Conservation (phyloP, 768 basidiomycete genomes). For the Guyanaporus albipodus region DNA sequence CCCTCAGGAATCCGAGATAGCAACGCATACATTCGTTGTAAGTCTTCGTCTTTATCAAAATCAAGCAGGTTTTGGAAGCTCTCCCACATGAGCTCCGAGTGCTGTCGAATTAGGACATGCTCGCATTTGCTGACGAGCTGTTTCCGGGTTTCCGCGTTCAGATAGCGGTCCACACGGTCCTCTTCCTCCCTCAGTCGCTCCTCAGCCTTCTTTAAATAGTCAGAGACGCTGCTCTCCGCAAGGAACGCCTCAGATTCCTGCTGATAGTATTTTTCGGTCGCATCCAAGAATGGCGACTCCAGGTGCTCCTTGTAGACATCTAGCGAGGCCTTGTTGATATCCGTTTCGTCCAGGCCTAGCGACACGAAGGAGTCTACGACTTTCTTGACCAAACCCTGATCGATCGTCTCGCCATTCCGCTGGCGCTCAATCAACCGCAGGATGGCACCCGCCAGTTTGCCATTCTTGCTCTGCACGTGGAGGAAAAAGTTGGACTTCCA, state of each 20-base stretch:
- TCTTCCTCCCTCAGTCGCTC: conserved; percentile 91
- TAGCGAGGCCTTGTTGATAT: conserved; percentile 88
- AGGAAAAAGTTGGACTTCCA: conserved; percentile 93
- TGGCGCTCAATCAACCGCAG: conserved; percentile 89
- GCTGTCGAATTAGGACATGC: conserved; percentile 84
- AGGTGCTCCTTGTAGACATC: conserved; percentile 93
- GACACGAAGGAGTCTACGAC: conserved; percentile 95
- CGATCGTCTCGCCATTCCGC: conserved; percentile 90
- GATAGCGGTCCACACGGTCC: conserved; percentile 90
- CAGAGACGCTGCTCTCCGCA: conserved; percentile 82
- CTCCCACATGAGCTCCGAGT: conserved; percentile 83
- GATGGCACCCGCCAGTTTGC: conserved; percentile 83
- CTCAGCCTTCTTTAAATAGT: conserved; percentile 94
- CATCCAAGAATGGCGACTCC: conserved; percentile 81
- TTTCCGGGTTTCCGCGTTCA: conserved; percentile 86
- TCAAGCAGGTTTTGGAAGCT: conserved; percentile 89
- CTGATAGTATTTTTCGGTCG: conserved; percentile 89
- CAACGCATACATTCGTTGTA: conserved; percentile 93
- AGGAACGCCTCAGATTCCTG: conserved; percentile 90
- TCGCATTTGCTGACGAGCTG: conserved; percentile 81
- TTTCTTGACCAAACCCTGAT: conserved; percentile 89
- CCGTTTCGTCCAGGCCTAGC: conserved; percentile 87
- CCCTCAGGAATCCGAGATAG: conserved; percentile 88
- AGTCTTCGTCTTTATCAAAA: conserved; percentile 90
- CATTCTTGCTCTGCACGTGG: conserved; percentile 76